Evolutionary conservation across 2,329 filamentous ascomycete species (phyloP).

Genomic region (Aureobasidium namibiae): DNA sequence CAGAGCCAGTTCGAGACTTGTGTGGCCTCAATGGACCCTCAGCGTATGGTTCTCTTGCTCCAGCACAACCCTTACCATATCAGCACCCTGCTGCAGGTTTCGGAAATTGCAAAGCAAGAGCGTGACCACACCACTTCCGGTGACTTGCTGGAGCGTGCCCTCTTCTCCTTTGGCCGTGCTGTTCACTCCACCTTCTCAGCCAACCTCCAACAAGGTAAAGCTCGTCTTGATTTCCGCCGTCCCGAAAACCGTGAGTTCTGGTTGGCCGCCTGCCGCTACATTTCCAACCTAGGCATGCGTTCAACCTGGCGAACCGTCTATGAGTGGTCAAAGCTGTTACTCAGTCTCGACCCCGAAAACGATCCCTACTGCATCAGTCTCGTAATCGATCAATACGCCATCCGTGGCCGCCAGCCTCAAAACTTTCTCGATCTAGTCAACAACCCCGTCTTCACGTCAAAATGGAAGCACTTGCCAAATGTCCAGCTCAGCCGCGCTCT

Average conservation of each 20-base stretch:
- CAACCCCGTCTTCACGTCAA: slow-evolving; percentile 38
- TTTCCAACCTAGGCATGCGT: slow-evolving; percentile 75
- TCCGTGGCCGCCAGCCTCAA: slow-evolving; percentile 69
- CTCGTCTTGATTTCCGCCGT: slow-evolving; percentile 69
- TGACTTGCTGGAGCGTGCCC: slow-evolving; percentile 79
- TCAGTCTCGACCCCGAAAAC: slow-evolving; percentile 59
- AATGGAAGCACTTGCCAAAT: slow-evolving; percentile 55
- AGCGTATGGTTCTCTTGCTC: slow-evolving; percentile 70
- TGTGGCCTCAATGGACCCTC: slow-evolving; percentile 77
- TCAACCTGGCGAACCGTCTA: slow-evolving; percentile 91
- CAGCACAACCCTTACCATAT: slow-evolving; percentile 79
- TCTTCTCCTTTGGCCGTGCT: slow-evolving; percentile 89
- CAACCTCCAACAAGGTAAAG: slow-evolving; percentile 67
- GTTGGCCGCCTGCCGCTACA: slow-evolving; percentile 82
- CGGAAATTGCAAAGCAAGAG: slow-evolving; percentile 84
- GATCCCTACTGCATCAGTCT: slow-evolving; percentile 82
- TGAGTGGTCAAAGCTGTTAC: slow-evolving; percentile 84
- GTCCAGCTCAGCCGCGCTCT: slow-evolving; percentile 69
- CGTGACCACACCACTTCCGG: slow-evolving; percentile 78
- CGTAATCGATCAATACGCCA: slow-evolving; percentile 72
- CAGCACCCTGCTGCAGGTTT: slow-evolving; percentile 86
- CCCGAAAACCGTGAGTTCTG: slow-evolving; percentile 90
- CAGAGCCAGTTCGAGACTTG: slow-evolving; percentile 70
- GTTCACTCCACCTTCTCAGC: slow-evolving; percentile 74
- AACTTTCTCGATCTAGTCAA: slow-evolving; percentile 66